Base-by-base conservation (phyloP, 1,284 basidiomycete genomes). In the Heterobasidion parviporum region DNA sequence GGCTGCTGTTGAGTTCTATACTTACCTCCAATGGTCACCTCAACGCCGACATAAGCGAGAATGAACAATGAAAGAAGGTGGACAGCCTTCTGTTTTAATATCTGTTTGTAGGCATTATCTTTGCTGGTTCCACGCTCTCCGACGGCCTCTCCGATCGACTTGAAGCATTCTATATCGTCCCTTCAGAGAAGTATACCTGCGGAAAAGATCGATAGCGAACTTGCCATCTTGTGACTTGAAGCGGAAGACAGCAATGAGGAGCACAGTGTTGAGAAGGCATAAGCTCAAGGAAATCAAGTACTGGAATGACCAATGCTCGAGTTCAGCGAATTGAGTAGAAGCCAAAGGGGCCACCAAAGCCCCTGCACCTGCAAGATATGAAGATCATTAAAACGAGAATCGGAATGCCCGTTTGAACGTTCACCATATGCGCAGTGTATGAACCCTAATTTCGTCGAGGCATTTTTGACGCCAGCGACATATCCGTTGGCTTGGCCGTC, bases 271-370 rank as follows among this genome's bases (percentile, higher is more conserved):
- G 26, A 70, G 54, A 12, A 77, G 47, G 0, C 81, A 78, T 10
- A 89, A 58, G 1, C 77, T 78, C 2, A 87, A 67, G 0, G 82
- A 85, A 9, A 73, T 71, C 14, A 87, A 70, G 64, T 81, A 89
- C 64, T 87, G 83, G 62, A 80, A 82, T 10, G 84, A 86, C 77
- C 82, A 83, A 52, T 67, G 70, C 0, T 58, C 61, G 47, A 74
- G 64, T 51, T 74, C 71, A 1, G 82, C 69, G 58, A 87, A 86
- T 47, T 83, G 80, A 0, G 85, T 87, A 0, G 85, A 72, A 1
- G 79, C 72, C 9, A 88, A 72, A 1, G 86, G 86, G 1, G 84
- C 72, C 6, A 71, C 67, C 6, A 87, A 68, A 4, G 83, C 85
- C 1, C 85, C 85, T 10, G 76, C 65, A 5, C 83, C 82, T 84